Percentiles rank a stretch among this genome's conserved stretches.
phyloP scores from a whole-genome alignment of 352 stramenopile genomes.

The Globisporangium radiosum region DNA sequence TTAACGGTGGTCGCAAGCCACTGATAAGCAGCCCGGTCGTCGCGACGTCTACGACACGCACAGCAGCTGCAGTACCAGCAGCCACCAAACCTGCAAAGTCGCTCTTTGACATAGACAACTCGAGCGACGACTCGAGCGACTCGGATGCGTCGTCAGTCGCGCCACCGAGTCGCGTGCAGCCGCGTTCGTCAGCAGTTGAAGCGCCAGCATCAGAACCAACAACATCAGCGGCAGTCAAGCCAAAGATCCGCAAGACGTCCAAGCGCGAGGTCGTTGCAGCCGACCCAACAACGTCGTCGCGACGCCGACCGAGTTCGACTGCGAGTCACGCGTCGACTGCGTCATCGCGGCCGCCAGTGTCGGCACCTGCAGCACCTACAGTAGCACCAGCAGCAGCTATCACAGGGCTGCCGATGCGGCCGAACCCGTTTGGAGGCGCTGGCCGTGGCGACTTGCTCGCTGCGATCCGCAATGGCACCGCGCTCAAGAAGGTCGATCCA shows the following conservation, averaged over 20 bases:
- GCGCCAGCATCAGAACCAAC: neutral
- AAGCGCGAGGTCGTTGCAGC: conserved; percentile 2
- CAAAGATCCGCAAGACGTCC: conserved; percentile 12
- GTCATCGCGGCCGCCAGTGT: neutral
- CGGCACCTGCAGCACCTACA: neutral
- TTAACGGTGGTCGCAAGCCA: neutral
- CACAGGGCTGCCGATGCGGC: conserved; percentile 42
- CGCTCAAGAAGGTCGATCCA: conserved; percentile 27
- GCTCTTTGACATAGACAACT: conserved; percentile 24
- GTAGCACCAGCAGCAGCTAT: conserved; percentile 11
- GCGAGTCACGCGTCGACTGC: conserved; percentile 8
- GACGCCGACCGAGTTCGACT: conserved; percentile 13
- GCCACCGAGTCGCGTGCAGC: conserved; percentile 7
- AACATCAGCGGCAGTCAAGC: too few relatives aligned
- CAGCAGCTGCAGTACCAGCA: too few relatives aligned
- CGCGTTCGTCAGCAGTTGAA: neutral
- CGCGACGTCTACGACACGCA: too few relatives aligned
- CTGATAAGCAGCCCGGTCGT: too few relatives aligned
- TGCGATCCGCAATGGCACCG: conserved; percentile 63
- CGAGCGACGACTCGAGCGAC: conserved; percentile 44
- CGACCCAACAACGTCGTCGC: conserved; percentile 5
- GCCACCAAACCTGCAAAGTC: conserved; percentile 19
- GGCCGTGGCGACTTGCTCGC: conserved; percentile 64
- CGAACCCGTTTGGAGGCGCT: conserved; percentile 58
- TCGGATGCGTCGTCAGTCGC: conserved; percentile 25